Evolutionary conservation across 345 rosid species (phyloP).

Genomic region (Reutealis trisperma): DNA sequence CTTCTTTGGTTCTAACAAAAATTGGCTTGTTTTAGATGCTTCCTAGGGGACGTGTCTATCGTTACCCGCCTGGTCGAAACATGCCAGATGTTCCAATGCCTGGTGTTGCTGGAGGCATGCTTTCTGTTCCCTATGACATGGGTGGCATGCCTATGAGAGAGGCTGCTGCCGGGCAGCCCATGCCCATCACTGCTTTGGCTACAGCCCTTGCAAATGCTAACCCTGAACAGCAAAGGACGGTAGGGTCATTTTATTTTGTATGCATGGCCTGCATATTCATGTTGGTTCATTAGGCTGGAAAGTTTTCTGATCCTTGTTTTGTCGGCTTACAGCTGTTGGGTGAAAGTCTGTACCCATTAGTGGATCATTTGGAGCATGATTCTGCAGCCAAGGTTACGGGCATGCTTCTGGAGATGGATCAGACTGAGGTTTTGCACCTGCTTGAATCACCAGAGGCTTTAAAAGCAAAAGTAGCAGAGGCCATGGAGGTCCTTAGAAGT

Average conservation of each 20-base stretch:
- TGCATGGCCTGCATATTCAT: neutral
- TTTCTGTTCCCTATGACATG: conserved; percentile 31
- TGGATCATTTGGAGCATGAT: conserved; percentile 32
- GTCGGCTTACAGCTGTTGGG: conserved; percentile 25
- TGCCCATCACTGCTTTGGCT: conserved; percentile 28
- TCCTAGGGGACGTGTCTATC: conserved; percentile 32
- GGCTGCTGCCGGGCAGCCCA: conserved; percentile 19
- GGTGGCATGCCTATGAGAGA: conserved; percentile 24
- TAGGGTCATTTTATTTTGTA: neutral
- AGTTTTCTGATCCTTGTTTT: neutral
- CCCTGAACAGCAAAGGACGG: conserved; percentile 34
- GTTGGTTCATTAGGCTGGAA: neutral
- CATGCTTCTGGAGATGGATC: conserved; percentile 42
- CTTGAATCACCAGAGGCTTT: conserved; percentile 35
- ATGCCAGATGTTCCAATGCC: conserved; percentile 30
- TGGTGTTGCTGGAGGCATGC: conserved; percentile 30
- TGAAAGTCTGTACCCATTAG: conserved; percentile 31
- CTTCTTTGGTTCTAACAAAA: neutral
- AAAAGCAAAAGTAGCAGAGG: conserved; percentile 36
- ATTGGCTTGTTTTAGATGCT: conserved; percentile 19
- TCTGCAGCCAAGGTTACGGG: conserved; percentile 38
- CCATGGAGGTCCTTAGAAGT: conserved; percentile 34
- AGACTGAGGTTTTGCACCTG: conserved; percentile 35
- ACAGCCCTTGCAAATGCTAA: conserved; percentile 31
- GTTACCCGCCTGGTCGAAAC: conserved; percentile 31